These are phyloP conservation scores for Trichoderma gracile DNA, from an alignment of 2,329 filamentous ascomycete species.

Conservation along the genomic window DNA sequence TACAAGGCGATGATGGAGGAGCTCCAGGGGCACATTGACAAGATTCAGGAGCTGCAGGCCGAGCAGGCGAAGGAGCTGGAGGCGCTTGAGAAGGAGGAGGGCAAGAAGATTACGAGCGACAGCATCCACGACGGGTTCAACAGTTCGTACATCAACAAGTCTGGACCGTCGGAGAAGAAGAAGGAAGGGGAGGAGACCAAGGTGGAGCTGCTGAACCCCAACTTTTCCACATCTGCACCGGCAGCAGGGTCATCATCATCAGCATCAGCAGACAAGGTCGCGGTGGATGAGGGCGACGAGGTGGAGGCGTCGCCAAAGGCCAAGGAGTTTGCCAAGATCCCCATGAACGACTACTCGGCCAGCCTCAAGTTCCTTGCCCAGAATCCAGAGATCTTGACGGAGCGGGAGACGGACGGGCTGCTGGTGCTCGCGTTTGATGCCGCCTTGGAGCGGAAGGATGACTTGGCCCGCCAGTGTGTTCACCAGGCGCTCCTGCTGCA, in stretches of 20 bases:
- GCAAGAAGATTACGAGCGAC: constrained; percentile 91
- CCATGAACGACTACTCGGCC: constrained; percentile 69
- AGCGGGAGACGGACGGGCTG: constrained; percentile 87
- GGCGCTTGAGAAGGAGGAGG: constrained; percentile 81
- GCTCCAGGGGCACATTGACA: constrained; percentile 71
- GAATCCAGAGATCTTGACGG: constrained; percentile 75
- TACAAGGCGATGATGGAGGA: constrained; percentile 78
- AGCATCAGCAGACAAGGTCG: constrained; percentile 30
- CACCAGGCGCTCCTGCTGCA: constrained; percentile 91
- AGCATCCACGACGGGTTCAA: constrained; percentile 86
- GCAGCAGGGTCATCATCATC: neutral
- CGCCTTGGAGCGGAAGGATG: constrained; percentile 72
- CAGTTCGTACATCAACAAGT: constrained; percentile 76
- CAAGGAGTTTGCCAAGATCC: constrained; percentile 80
- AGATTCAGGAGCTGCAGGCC: constrained; percentile 76
- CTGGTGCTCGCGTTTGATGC: constrained; percentile 90
- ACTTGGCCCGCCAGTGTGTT: constrained; percentile 81
- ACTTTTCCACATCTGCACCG: constrained; percentile 35
- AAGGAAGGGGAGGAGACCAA: constrained; percentile 52
- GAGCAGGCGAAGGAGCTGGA: constrained; percentile 73
- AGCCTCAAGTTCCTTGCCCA: constrained; percentile 75
- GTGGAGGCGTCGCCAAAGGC: constrained; percentile 75
- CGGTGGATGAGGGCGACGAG: constrained; percentile 67
- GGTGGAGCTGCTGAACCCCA: constrained; percentile 77
- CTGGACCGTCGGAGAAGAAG: constrained; percentile 48